Base-by-base conservation (phyloP, 805 yeast genomes). In the Saccharomycopsis olivae region DNA sequence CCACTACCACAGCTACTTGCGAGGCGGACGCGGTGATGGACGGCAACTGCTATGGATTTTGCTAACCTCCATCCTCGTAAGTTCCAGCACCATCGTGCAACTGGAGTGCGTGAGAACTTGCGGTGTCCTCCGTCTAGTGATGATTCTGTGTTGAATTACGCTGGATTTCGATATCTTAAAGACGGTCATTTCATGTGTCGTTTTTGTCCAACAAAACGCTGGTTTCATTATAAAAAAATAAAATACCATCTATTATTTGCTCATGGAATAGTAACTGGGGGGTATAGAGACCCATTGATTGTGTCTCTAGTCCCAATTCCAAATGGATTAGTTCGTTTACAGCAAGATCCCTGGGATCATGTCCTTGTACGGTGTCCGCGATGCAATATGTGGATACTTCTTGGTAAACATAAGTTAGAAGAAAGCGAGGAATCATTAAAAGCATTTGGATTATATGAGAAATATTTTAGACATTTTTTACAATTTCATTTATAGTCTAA, bases 151-250 rank as follows among this genome's bases (percentile, higher is more conserved):
- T n/a, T n/a, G n/a, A n/a, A n/a, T n/a, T n/a, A n/a, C n/a, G n/a
- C n/a, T n/a, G n/a, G n/a, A n/a, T n/a, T n/a, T n/a, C n/a, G n/a
- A n/a, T n/a, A n/a, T n/a, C n/a, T n/a, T n/a, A n/a, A n/a, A n/a
- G n/a, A n/a, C n/a, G n/a, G n/a, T n/a, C n/a, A n/a, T n/a, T n/a
- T n/a, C 15, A 14, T 41, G 27, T 41, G 44, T 33, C 30, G 35
- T 5, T 41, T 34, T 25, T 44, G 48, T 29, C 16, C 13, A 3
- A 20, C 15, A n/a, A 18, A 42, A 42, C 16, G 49, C 38, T 19
- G 56, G 51, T 11, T 50, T 39, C 37, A 45, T 41, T 32, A 42
- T 29, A 37, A 43, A 46, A 28, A 41, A 30, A n/a, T 55, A 55
- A 19, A 55, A 51, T 8, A 50, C 47, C 29, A 53, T 34, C 24